phyloP scores from a whole-genome alignment of 495 filamentous ascomycete genomes.

The Lepraria neglecta region DNA sequence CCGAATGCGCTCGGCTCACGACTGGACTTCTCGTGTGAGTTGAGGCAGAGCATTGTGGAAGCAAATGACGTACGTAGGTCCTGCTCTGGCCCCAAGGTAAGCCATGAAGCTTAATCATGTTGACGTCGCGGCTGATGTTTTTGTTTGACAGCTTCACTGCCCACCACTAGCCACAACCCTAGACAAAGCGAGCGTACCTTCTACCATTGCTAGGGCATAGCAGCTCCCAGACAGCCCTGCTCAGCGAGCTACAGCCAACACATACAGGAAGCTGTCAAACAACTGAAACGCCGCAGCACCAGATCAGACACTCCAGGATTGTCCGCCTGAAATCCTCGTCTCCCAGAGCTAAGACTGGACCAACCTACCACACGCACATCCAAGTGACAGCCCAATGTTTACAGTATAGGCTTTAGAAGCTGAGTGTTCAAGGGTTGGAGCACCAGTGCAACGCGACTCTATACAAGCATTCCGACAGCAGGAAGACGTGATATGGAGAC shows the following conservation, averaged over 20 bases:
- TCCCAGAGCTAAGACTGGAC: background rate
- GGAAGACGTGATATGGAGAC: slow-evolving; percentile 10
- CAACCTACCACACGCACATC: background rate
- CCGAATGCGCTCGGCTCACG: background rate
- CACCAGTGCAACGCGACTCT: background rate
- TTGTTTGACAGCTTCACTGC: background rate
- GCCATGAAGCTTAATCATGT: background rate
- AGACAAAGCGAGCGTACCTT: background rate
- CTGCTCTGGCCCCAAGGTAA: background rate
- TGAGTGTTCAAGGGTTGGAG: background rate
- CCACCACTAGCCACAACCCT: background rate
- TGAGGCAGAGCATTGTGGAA: background rate
- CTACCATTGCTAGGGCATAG: background rate
- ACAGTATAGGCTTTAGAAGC: background rate
- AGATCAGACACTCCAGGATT: background rate
- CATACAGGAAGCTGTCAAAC: background rate
- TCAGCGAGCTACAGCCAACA: background rate
- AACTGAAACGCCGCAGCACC: background rate
- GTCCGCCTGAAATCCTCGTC: too few relatives aligned
- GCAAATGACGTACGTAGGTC: background rate
- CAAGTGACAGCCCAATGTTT: background rate
- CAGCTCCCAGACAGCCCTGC: background rate
- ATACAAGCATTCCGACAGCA: background rate
- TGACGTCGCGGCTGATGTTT: too few relatives aligned
- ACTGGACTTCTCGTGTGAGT: background rate